Evolutionary conservation across 768 basidiomycete species (phyloP).

Genomic region (Xanthoconium stramineum): DNA sequence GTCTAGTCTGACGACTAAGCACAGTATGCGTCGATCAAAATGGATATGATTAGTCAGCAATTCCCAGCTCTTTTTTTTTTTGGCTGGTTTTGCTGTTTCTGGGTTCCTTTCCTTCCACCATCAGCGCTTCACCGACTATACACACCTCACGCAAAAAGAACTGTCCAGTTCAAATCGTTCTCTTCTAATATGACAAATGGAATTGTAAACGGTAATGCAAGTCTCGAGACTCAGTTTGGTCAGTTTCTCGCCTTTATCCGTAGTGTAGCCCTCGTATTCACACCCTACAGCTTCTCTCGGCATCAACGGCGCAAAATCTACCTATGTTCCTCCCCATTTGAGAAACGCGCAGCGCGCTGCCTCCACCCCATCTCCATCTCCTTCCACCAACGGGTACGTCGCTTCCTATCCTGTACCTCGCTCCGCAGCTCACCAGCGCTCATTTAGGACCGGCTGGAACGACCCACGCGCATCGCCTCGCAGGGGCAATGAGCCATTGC

Average conservation of each 20-base stretch:
- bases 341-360: conserved; percentile 85
- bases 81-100: conserved; percentile 9
- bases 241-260: conserved; percentile 21
- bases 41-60: conserved; percentile 22
- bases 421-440: conserved; percentile 19
- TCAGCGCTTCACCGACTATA: conserved; percentile 21
- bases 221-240: conserved; percentile 77
- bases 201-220: conserved; percentile 74
- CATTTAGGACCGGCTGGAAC: conserved; percentile 64
- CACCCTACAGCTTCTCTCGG: conserved; percentile 62
- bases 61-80: conserved; percentile 27
- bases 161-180: conserved; percentile 29
- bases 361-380: conserved; percentile 41
- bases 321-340: conserved; percentile 88
- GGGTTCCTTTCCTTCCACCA: conserved; percentile 25
- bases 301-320: conserved; percentile 64
- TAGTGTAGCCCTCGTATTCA: not conserved
- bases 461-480: conserved; percentile 71
- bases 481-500: conserved; percentile 39
- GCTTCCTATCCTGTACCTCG: conserved; percentile 10
- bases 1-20: not conserved
- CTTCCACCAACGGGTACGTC: conserved; percentile 52
- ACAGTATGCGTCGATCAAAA: not conserved
- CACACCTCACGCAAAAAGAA: conserved; percentile 27
- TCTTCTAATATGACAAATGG: conserved; percentile 83